These are phyloP conservation scores for Rhynchospora breviuscula DNA, from an alignment of 176 grass and related monocot species.

Conservation along the genomic window DNA sequence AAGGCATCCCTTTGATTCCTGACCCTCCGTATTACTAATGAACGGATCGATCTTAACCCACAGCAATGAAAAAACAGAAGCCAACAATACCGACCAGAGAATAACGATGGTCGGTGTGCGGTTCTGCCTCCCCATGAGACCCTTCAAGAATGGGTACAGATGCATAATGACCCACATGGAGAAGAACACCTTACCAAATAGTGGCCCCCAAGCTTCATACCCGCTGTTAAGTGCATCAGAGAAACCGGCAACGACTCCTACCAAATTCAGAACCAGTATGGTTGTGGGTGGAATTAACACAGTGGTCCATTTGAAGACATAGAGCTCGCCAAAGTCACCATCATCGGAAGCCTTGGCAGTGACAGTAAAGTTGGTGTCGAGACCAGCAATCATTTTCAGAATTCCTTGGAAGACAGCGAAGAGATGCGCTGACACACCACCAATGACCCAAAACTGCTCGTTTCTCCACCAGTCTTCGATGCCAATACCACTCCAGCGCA, in stretches of 20 bases:
- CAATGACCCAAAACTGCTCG: constrained; percentile 98
- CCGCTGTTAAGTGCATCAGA: constrained; percentile 90
- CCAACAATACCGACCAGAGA: constrained; percentile 85
- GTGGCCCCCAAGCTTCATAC: constrained; percentile 88
- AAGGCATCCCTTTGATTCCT: constrained; percentile 38
- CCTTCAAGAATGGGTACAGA: constrained; percentile 96
- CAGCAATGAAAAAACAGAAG: constrained; percentile 88
- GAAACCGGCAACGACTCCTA: constrained; percentile 82
- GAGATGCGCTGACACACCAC: constrained; percentile 82
- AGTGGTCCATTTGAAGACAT: constrained; percentile 96
- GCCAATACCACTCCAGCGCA: constrained; percentile 89
- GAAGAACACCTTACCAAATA: constrained; percentile 99
- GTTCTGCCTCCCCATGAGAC: constrained; percentile 95
- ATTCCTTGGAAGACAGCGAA: constrained; percentile 97
- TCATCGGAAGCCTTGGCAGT: constrained; percentile 75
- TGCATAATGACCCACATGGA: constrained; percentile 97
- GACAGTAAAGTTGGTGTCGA: constrained; percentile 97
- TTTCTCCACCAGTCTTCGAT: constrained; percentile 98
- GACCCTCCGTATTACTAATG: constrained; percentile 35
- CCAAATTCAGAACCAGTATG: constrained; percentile 82
- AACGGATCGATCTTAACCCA: constrained; percentile 98
- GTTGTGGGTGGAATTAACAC: constrained; percentile 86
- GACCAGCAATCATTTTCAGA: constrained; percentile 79
- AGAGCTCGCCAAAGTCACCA: constrained; percentile 66
- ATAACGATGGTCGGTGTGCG: constrained; percentile 87